phyloP scores from a whole-genome alignment of 2,329 filamentous ascomycete species.

The Diaporthe velutina region DNA sequence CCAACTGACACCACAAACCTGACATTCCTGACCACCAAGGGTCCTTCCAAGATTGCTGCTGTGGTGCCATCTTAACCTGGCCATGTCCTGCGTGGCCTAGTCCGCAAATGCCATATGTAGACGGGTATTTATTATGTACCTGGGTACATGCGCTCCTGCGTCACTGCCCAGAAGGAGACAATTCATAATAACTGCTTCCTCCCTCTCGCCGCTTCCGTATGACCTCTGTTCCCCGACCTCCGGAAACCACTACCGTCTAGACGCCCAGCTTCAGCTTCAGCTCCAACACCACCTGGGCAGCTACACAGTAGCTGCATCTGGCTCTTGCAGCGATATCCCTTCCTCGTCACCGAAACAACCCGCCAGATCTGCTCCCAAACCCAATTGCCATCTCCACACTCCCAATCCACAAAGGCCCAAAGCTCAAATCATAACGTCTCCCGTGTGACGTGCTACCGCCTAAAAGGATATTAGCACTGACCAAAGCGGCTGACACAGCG shows the following conservation, averaged over 20 bases:
- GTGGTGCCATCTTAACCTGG: constrained; percentile 2
- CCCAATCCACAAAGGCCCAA: neutral
- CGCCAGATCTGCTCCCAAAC: neutral
- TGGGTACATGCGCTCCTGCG: neutral
- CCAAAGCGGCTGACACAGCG: constrained; percentile 27
- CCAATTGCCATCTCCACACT: neutral
- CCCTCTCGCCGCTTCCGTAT: constrained; percentile 19
- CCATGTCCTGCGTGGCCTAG: neutral
- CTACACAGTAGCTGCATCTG: neutral
- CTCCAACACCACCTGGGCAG: neutral
- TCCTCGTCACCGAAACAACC: neutral
- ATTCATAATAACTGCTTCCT: constrained; percentile 8
- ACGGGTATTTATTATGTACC: neutral
- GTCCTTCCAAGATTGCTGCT: constrained; percentile 15
- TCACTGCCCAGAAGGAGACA: constrained; percentile 8
- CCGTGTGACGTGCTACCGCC: constrained; percentile 19
- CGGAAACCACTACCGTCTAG: neutral
- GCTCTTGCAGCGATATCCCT: constrained; percentile 22
- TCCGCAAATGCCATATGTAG: neutral
- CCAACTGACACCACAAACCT: constrained; percentile 5
- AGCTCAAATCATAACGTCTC: neutral
- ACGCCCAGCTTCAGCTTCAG: neutral
- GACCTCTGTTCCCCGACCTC: neutral
- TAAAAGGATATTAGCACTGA: constrained; percentile 16
- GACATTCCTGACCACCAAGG: constrained; percentile 13